phyloP scores from a whole-genome alignment of 768 basidiomycete genomes.

The Xerocomellus dryophilus region DNA sequence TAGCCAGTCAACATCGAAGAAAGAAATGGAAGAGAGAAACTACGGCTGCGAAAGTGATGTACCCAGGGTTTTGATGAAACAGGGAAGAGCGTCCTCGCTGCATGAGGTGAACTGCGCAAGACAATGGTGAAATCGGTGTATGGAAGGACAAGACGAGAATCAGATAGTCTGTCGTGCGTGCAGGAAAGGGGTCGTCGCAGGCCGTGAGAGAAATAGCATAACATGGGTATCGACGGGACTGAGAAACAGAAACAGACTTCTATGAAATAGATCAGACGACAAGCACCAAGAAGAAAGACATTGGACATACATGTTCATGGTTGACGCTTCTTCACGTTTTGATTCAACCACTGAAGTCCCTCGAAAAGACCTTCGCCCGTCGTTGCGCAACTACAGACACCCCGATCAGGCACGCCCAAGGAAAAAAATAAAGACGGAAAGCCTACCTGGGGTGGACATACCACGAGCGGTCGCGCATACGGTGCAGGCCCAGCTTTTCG shows the following conservation, averaged over 20 bases:
- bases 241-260: conserved; percentile 14
- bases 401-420: conserved; percentile 1
- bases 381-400: conserved; percentile 73
- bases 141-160: conserved; percentile 28
- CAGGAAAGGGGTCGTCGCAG: conserved; percentile 30
- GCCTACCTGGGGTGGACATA: conserved; percentile 96
- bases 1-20: conserved; percentile 18
- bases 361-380: conserved; percentile 97
- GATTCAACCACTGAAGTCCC: conserved; percentile 95
- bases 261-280: conserved; percentile 25
- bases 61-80: conserved; percentile 11
- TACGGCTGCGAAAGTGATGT: conserved; percentile 17
- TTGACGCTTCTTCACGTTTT: conserved; percentile 94
- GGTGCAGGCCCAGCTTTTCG: conserved; percentile 90
- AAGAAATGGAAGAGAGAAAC: conserved; percentile 7
- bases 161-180: conserved; percentile 38
- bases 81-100: conserved; percentile 15
- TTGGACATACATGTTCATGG: conserved; percentile 42
- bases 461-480: conserved; percentile 97
- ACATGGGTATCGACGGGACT: conserved; percentile 32
- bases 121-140: conserved; percentile 16
- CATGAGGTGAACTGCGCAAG: conserved; percentile 26
- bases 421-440: background rate
- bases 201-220: conserved; percentile 36
- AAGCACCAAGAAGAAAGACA: conserved; percentile 18